Evolutionary conservation across 2,329 filamentous ascomycete species (phyloP).

Genomic region (Monosporascus sp.): DNA sequence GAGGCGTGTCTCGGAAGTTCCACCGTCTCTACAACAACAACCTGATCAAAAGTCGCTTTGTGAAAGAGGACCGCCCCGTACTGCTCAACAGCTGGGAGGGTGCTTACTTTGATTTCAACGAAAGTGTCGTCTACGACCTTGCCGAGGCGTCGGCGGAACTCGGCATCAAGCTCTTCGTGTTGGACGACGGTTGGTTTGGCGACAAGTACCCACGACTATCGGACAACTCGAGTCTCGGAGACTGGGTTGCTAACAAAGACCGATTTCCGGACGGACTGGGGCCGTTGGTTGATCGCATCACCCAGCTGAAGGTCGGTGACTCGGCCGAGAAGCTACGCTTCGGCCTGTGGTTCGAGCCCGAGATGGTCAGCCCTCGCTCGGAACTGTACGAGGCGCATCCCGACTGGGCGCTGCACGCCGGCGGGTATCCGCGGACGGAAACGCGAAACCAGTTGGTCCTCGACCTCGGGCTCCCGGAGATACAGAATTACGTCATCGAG

Average conservation of each 20-base stretch:
- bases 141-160: slow-evolving; percentile 52
- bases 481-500: slow-evolving; percentile 58
- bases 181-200: slow-evolving; percentile 66
- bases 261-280: slow-evolving; percentile 54
- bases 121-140: slow-evolving; percentile 48
- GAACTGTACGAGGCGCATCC: slow-evolving; percentile 56
- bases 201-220: slow-evolving; percentile 53
- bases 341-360: slow-evolving; percentile 63
- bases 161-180: slow-evolving; percentile 58
- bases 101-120: slow-evolving; percentile 52
- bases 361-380: slow-evolving; percentile 62
- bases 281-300: slow-evolving; percentile 46
- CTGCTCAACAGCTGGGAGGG: slow-evolving; percentile 65
- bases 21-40: slow-evolving; percentile 59
- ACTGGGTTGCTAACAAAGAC: slow-evolving; percentile 55
- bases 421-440: slow-evolving; percentile 49
- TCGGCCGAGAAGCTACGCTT: slow-evolving; percentile 48
- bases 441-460: slow-evolving; percentile 56
- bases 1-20: slow-evolving; percentile 57
- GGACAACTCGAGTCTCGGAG: slow-evolving; percentile 55
- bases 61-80: slow-evolving; percentile 44
- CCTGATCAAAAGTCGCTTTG: slow-evolving; percentile 53
- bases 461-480: slow-evolving; percentile 54
- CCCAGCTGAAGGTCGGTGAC: slow-evolving; percentile 41
- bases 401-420: slow-evolving; percentile 58